These are phyloP conservation scores for Nematocida sp. DNA, from an alignment of 371 early-diverging fungal genomes.

Conservation along the genomic window DNA sequence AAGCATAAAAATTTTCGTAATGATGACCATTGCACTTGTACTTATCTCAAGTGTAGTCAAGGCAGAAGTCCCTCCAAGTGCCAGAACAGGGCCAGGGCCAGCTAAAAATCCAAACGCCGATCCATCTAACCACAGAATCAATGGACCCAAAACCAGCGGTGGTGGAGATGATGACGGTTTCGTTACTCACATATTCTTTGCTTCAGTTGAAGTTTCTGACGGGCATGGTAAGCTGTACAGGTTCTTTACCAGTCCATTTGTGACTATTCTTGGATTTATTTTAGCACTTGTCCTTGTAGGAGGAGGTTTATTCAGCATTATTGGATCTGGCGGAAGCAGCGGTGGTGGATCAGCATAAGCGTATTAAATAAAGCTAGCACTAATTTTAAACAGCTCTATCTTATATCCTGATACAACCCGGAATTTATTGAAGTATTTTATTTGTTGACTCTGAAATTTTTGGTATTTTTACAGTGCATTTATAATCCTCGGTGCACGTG, in stretches of 20 bases:
- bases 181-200: background rate
- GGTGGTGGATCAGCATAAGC: conserved; percentile 4
- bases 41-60: background rate
- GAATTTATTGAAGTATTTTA: background rate
- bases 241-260: conserved; percentile 13
- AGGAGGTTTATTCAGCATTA: background rate
- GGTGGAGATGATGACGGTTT: background rate
- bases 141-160: too few relatives aligned
- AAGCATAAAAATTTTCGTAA: background rate
- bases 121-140: too few relatives aligned
- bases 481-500: background rate
- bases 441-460: background rate
- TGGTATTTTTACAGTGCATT: background rate
- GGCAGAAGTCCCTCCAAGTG: too few relatives aligned
- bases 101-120: background rate
- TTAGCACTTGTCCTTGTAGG: background rate
- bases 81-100: background rate
- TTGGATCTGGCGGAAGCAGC: conserved; percentile 9
- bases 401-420: background rate
- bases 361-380: conserved; percentile 9
- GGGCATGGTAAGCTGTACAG: background rate
- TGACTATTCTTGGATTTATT: background rate
- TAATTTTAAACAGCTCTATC: background rate
- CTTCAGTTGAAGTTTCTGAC: background rate
- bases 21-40: background rate